phyloP scores from a whole-genome alignment of 176 grass and related monocot genomes.

The Carex pumila region DNA sequence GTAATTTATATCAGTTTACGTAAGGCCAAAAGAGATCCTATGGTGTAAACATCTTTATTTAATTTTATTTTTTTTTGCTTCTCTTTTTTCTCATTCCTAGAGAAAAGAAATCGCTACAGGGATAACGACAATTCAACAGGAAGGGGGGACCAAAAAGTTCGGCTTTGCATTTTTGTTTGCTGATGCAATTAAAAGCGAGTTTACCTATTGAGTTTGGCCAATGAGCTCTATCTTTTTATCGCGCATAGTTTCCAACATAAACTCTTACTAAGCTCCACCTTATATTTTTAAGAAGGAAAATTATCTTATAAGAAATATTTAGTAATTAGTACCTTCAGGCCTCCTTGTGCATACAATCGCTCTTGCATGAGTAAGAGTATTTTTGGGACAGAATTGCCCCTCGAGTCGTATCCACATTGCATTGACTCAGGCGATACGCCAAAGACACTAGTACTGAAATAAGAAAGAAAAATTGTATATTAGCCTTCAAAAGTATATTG shows the following conservation, averaged over 20 bases:
- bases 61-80: background rate
- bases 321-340: constrained; percentile 59
- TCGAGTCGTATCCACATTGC: constrained; percentile 68
- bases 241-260: background rate
- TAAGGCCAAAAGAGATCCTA: background rate
- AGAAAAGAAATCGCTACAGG: background rate
- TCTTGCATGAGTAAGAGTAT: constrained; percentile 82
- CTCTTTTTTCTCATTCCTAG: background rate
- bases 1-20: background rate
- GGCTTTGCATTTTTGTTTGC: background rate
- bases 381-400: constrained; percentile 74
- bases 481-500: background rate
- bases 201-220: background rate
- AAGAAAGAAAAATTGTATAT: background rate
- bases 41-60: background rate
- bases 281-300: background rate
- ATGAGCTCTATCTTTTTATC: background rate
- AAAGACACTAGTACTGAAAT: constrained; percentile 58
- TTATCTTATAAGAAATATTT: background rate
- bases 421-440: constrained; percentile 77
- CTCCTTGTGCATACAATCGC: constrained; percentile 56
- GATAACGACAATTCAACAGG: background rate
- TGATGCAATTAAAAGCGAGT: background rate
- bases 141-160: background rate
- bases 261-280: background rate